These are phyloP conservation scores for Ottelia alismoides DNA, from an alignment of 106 monocot species.

Conservation along the genomic window DNA sequence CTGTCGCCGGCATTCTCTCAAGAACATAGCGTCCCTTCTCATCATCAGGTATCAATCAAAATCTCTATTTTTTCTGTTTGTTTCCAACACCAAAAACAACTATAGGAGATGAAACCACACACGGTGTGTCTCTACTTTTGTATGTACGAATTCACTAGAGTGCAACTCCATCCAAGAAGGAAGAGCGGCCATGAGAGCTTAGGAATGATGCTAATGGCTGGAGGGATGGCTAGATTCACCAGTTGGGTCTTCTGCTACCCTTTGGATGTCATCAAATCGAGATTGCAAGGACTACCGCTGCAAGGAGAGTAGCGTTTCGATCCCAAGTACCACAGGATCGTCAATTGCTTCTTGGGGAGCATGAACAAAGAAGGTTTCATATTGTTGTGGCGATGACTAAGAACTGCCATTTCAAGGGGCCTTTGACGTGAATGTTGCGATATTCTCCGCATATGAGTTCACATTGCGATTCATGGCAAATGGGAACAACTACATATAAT, in stretches of 20 bases:
- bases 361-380: conserved; percentile 41
- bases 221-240: conserved; percentile 71
- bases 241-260: conserved; percentile 94
- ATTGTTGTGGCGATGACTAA: conserved; percentile 53
- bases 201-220: conserved; percentile 64
- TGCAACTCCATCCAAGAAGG: conserved; percentile 58
- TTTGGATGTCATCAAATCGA: conserved; percentile 74
- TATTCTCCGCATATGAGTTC: conserved; percentile 63
- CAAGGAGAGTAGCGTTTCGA: too few relatives aligned
- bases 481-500: too few relatives aligned
- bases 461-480: conserved; percentile 39
- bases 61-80: too few relatives aligned
- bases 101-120: conserved; percentile 83
- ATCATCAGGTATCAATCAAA: conserved; percentile 47
- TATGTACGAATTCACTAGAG: conserved; percentile 58
- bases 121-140: conserved; percentile 82
- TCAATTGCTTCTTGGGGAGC: conserved; percentile 46
- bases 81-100: too few relatives aligned
- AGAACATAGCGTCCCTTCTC: too few relatives aligned
- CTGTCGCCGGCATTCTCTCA: too few relatives aligned
- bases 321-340: conserved; percentile 36
- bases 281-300: conserved; percentile 58
- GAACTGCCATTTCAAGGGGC: conserved; percentile 54
- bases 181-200: conserved; percentile 52
- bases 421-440: conserved; percentile 63